These are phyloP conservation scores for Digitaria exilis DNA, from an alignment of 202 grass and related monocot species.

Conservation along the genomic window DNA sequence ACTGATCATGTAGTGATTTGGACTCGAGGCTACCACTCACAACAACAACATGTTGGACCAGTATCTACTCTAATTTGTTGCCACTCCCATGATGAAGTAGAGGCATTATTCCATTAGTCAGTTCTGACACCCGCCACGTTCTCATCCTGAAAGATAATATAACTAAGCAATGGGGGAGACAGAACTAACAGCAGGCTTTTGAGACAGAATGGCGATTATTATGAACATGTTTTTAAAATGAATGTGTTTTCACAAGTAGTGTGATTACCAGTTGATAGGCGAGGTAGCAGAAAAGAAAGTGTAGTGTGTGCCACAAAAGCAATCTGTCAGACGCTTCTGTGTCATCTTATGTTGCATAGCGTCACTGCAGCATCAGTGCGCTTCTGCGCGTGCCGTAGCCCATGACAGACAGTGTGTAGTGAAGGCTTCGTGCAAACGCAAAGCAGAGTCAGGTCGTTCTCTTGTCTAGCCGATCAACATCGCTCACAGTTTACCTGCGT, in stretches of 20 bases:
- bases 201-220: background rate
- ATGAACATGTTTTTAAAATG: background rate
- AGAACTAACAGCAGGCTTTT: background rate
- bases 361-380: slow-evolving; percentile 1
- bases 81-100: background rate
- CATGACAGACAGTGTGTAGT: background rate
- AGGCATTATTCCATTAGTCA: slow-evolving; percentile 15
- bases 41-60: slow-evolving; percentile 8
- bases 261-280: background rate
- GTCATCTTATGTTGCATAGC: background rate
- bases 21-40: slow-evolving; percentile 42
- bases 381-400: background rate
- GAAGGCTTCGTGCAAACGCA: slow-evolving; percentile 5
- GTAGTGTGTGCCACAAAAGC: background rate
- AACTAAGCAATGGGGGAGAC: background rate
- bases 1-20: slow-evolving; percentile 39
- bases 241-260: background rate
- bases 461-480: background rate
- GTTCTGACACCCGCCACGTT: slow-evolving; percentile 25
- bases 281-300: no score
- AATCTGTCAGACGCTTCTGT: background rate
- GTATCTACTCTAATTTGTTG: background rate
- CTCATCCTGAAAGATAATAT: background rate
- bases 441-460: background rate
- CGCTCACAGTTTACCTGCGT: slow-evolving; percentile 3